phyloP scores from a whole-genome alignment of 768 basidiomycete species.

The Russula lepida region DNA sequence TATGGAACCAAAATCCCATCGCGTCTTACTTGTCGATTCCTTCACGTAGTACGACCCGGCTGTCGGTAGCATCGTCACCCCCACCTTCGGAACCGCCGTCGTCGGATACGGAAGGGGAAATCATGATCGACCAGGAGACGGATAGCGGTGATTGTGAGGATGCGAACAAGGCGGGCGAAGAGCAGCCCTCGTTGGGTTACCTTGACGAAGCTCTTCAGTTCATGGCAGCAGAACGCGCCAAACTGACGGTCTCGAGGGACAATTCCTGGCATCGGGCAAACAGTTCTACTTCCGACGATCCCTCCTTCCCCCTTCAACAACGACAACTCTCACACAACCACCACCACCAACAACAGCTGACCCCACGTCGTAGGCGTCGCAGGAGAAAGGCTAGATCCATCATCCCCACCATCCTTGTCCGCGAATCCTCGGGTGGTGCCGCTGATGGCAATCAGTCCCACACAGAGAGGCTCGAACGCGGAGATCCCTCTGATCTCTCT shows the following conservation, averaged over 20 bases:
- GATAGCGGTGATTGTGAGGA: constrained; percentile 20
- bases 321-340: background rate
- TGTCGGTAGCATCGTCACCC: constrained; percentile 14
- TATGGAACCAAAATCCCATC: constrained; percentile 54
- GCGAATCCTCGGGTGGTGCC: constrained; percentile 3
- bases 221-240: constrained; percentile 60
- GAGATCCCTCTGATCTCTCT: constrained; percentile 23
- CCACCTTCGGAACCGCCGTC: constrained; percentile 22
- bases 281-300: constrained; percentile 21
- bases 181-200: constrained; percentile 60
- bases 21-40: constrained; percentile 46
- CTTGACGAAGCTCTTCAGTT: constrained; percentile 71
- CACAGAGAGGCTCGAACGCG: constrained; percentile 20
- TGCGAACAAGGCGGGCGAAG: constrained; percentile 25
- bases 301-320: background rate
- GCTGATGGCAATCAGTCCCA: constrained; percentile 11
- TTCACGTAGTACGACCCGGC: constrained; percentile 19
- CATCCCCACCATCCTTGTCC: constrained; percentile 8
- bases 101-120: constrained; percentile 24
- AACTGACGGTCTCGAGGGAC: constrained; percentile 38
- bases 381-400: constrained; percentile 25
- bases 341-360: background rate
- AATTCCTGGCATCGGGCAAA: constrained; percentile 12
- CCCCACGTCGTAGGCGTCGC: constrained; percentile 30
- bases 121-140: constrained; percentile 17